Evolutionary conservation across 2,329 filamentous ascomycete genomes (phyloP).

Genomic region (Ophiostoma populinum): DNA sequence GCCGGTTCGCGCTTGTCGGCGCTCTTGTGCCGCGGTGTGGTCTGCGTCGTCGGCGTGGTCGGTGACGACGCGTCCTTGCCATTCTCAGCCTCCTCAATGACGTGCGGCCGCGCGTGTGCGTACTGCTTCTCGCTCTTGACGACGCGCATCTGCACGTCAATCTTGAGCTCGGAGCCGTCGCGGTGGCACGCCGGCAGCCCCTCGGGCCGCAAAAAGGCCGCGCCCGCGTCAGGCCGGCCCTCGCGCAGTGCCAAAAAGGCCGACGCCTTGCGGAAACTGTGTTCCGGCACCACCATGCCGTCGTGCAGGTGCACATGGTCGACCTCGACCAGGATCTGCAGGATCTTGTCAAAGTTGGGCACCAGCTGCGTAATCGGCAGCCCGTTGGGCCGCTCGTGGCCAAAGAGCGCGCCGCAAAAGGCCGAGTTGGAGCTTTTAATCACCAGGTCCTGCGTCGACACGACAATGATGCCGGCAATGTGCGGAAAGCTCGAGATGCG

Average conservation of each 20-base stretch:
- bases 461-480: conserved; percentile 89
- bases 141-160: conserved; percentile 92
- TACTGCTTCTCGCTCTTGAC: conserved; percentile 71
- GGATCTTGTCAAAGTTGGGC: conserved; percentile 69
- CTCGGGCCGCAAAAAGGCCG: conserved; percentile 66
- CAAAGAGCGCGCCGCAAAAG: conserved; percentile 84
- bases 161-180: conserved; percentile 79
- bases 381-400: conserved; percentile 69
- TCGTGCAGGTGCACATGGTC: conserved; percentile 71
- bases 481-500: conserved; percentile 89
- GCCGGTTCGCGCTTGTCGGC: not conserved
- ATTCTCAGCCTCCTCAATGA: conserved; percentile 29
- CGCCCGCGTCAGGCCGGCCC: conserved; percentile 59
- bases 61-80: too few species aligned
- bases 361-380: conserved; percentile 65
- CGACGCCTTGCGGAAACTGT: conserved; percentile 80
- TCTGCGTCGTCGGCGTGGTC: not conserved
- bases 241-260: conserved; percentile 72
- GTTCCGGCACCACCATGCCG: conserved; percentile 92
- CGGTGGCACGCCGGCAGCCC: conserved; percentile 75
- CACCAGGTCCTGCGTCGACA: conserved; percentile 59
- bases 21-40: not conserved
- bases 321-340: conserved; percentile 68
- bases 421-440: conserved; percentile 91
- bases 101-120: conserved; percentile 41